Percentiles rank a stretch among this genome's conserved stretches.
phyloP scores from a whole-genome alignment of 2,329 filamentous ascomycete species.

The Xylaria sp. region DNA sequence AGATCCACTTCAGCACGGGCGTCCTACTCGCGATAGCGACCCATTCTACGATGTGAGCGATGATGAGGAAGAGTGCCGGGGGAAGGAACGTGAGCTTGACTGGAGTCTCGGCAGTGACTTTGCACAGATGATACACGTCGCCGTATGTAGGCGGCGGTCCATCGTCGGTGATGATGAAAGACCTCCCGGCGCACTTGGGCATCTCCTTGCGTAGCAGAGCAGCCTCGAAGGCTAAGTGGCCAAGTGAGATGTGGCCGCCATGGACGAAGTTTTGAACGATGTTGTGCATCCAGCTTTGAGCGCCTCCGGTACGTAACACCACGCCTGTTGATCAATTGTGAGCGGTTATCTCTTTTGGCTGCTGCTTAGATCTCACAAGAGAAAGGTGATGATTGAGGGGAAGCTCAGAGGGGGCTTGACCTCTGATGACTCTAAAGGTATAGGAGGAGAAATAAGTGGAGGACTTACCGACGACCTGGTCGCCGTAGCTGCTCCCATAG shows the following conservation, averaged over 20 bases:
- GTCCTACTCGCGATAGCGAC: constrained; percentile 49
- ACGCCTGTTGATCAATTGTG: constrained; percentile 27
- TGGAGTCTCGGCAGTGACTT: constrained; percentile 47
- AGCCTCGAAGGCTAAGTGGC: constrained; percentile 64
- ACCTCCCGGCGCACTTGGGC: constrained; percentile 56
- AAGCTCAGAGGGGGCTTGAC: neutral
- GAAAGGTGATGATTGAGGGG: neutral
- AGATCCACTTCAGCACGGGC: constrained; percentile 41
- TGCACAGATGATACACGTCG: constrained; percentile 54
- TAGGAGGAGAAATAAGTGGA: neutral
- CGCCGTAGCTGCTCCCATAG: constrained; percentile 52
- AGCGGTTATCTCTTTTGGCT: constrained; percentile 1
- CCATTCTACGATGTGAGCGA: constrained; percentile 54
- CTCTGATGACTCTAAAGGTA: too few species aligned
- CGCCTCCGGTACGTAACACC: constrained; percentile 50
- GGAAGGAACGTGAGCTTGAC: constrained; percentile 50
- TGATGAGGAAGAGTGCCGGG: constrained; percentile 52
- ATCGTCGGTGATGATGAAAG: constrained; percentile 63
- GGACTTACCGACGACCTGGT: constrained; percentile 53
- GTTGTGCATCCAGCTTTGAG: constrained; percentile 57
- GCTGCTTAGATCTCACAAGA: neutral
- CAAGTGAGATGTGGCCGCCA: constrained; percentile 63
- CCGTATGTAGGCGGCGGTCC: constrained; percentile 57
- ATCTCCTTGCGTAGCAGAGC: constrained; percentile 56
- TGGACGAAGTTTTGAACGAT: constrained; percentile 63